A percentile compares a stretch with the other conserved stretches of the same genome.
These are phyloP conservation scores for Ascochyta koolunga DNA, from an alignment of 2,329 filamentous ascomycete genomes.

Conservation along the genomic window DNA sequence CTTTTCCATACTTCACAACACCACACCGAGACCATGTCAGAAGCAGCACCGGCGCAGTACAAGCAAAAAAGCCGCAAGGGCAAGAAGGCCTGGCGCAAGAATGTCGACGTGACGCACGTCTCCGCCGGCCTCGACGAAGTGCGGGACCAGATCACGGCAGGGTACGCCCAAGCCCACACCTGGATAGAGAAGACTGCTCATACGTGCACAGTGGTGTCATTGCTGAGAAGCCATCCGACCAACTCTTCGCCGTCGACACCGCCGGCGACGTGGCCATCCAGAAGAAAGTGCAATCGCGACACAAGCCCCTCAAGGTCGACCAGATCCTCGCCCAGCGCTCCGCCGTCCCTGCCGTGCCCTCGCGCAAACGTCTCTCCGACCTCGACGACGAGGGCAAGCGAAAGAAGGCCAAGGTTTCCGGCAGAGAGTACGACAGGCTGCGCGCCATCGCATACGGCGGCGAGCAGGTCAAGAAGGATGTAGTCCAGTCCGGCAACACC, in stretches of 20 bases:
- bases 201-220: conserved; percentile 72
- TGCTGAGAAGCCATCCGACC: conserved; percentile 78
- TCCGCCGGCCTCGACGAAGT: conserved; percentile 80
- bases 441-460: conserved; percentile 78
- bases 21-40: conserved; percentile 12
- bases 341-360: conserved; percentile 76
- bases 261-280: conserved; percentile 71
- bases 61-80: conserved; percentile 93
- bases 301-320: conserved; percentile 85
- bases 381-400: conserved; percentile 69
- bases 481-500: conserved; percentile 63
- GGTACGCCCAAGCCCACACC: conserved; percentile 60
- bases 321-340: conserved; percentile 89
- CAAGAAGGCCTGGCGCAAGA: conserved; percentile 98
- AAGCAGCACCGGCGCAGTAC: conserved; percentile 74
- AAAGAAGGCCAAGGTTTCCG: conserved; percentile 83
- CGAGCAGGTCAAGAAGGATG: conserved; percentile 57
- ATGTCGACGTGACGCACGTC: conserved; percentile 90
- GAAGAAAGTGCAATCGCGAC: conserved; percentile 68
- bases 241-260: conserved; percentile 85
- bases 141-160: conserved; percentile 88
- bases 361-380: conserved; percentile 77
- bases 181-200: conserved; percentile 15
- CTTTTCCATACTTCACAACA: background rate
- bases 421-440: conserved; percentile 81